These are phyloP conservation scores for Aspergillus fructus DNA, from an alignment of 2,329 filamentous ascomycete species.

Conservation along the genomic window DNA sequence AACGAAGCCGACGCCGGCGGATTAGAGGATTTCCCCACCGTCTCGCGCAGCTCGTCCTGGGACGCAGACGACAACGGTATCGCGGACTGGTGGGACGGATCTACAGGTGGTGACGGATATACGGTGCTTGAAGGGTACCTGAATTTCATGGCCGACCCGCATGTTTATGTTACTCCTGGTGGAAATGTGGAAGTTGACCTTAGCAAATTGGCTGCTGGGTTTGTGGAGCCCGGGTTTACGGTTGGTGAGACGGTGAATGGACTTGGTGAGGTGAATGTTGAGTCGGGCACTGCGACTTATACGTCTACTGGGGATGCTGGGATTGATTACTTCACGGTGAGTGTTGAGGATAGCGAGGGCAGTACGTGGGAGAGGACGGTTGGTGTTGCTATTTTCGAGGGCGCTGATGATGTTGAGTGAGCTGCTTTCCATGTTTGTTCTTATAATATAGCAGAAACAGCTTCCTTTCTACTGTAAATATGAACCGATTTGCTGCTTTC, in stretches of 20 bases:
- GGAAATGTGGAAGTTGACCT: neutral
- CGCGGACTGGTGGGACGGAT: constrained; percentile 15
- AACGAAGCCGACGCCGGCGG: constrained; percentile 12
- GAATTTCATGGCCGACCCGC: constrained; percentile 12
- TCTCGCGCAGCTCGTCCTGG: constrained; percentile 5
- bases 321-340: neutral
- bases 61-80: constrained; percentile 10
- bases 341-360: constrained; percentile 1
- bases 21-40: constrained; percentile 5
- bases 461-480: too few species aligned
- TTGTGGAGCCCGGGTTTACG: neutral
- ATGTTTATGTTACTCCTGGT: constrained; percentile 4
- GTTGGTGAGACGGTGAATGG: neutral
- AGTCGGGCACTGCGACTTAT: neutral
- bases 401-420: neutral
- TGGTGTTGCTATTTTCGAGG: constrained; percentile 5
- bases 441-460: too few species aligned
- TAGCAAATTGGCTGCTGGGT: neutral
- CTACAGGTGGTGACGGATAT: constrained; percentile 7
- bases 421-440: too few species aligned
- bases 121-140: constrained; percentile 11
- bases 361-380: constrained; percentile 8
- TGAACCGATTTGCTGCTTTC: too few species aligned
- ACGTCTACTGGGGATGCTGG: neutral
- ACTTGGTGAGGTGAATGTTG: neutral